phyloP scores from a whole-genome alignment of 352 stramenopile species.

The Globisporangium cylindrosporum region DNA sequence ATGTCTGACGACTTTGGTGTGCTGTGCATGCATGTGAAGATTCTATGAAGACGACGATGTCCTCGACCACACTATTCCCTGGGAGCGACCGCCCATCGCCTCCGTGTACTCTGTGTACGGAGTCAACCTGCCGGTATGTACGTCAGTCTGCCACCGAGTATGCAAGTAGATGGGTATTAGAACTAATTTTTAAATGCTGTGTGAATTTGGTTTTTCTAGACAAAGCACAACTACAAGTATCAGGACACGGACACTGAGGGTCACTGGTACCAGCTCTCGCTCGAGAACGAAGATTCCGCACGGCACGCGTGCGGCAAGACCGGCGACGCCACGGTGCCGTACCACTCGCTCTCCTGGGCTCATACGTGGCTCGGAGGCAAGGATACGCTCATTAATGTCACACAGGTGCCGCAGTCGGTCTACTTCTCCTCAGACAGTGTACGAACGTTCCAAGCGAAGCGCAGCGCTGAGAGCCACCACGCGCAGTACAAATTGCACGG shows the following conservation, averaged over 20 bases:
- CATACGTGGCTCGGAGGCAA: constrained; percentile 68
- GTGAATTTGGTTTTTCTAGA: constrained; percentile 23
- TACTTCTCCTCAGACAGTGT: constrained; percentile 67
- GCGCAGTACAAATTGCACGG: constrained; percentile 53
- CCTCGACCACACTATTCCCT: constrained; percentile 53
- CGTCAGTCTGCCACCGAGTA: background rate
- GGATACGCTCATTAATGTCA: constrained; percentile 53
- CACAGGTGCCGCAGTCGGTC: constrained; percentile 64
- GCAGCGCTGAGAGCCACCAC: constrained; percentile 43
- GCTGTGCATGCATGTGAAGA: constrained; percentile 10
- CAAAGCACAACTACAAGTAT: constrained; percentile 73
- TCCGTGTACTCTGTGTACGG: constrained; percentile 78
- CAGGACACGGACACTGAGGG: constrained; percentile 43
- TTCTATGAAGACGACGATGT: constrained; percentile 74
- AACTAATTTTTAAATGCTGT: background rate
- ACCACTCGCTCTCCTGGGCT: constrained; percentile 77
- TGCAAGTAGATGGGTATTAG: background rate
- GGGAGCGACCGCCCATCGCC: constrained; percentile 66
- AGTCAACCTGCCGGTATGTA: constrained; percentile 63
- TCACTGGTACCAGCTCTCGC: constrained; percentile 63
- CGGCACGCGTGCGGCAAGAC: constrained; percentile 64
- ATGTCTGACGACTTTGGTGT: background rate
- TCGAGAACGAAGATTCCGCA: constrained; percentile 45
- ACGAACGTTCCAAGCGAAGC: constrained; percentile 42
- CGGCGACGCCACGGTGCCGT: constrained; percentile 69